phyloP scores from a whole-genome alignment of 2,329 filamentous ascomycete species.

The Ascochyta koolunga region DNA sequence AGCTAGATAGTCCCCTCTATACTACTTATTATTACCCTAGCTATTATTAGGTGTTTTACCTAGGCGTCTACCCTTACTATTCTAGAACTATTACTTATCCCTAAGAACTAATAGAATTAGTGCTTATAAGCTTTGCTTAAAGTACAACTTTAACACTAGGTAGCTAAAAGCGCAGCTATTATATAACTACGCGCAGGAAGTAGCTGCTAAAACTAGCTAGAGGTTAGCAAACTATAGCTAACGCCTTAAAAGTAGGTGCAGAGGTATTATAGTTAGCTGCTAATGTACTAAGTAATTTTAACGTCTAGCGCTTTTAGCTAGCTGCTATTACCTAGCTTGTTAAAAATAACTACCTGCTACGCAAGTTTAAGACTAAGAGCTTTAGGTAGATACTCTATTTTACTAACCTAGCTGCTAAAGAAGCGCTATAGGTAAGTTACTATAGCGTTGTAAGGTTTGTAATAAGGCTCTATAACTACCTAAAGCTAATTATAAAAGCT shows the following conservation, averaged over 20 bases:
- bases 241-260: background rate
- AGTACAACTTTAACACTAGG: too few species aligned
- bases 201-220: background rate
- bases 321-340: too few species aligned
- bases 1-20: too few species aligned
- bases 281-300: constrained; percentile 1
- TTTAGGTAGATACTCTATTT: background rate
- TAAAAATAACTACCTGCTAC: constrained; percentile 1
- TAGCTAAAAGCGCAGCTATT: background rate
- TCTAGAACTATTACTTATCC: too few species aligned
- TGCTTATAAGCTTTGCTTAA: too few species aligned
- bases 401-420: background rate
- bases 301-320: constrained; percentile 1
- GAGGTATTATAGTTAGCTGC: constrained; percentile 18
- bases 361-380: constrained; percentile 2
- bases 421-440: background rate
- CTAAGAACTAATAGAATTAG: too few species aligned
- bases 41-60: too few species aligned
- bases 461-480: background rate
- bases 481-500: background rate
- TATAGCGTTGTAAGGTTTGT: background rate
- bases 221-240: background rate
- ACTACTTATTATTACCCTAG: too few species aligned
- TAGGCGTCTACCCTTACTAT: too few species aligned
- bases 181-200: background rate